Evolutionary conservation across 139 green algal species (phyloP).

Genomic region (Mychonastes homosphaera): DNA sequence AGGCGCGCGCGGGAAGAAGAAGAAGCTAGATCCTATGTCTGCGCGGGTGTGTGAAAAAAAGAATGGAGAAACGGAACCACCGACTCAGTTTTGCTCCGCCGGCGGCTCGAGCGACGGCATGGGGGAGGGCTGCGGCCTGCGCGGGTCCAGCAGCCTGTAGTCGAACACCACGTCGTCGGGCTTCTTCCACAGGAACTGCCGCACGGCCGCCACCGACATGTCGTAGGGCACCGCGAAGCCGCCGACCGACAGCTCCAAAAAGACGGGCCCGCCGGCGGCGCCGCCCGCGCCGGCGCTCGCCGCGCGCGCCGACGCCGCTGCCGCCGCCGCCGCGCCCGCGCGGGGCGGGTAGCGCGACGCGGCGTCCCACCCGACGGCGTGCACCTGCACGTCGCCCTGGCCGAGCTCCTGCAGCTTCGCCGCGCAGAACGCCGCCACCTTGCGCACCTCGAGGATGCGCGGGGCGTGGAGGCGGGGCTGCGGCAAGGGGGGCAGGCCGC

Average conservation of each 20-base stretch:
- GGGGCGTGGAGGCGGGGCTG: slow-evolving; percentile 76
- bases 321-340: too few species aligned
- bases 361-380: too few species aligned
- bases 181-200: slow-evolving; percentile 77
- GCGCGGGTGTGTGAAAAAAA: too few species aligned
- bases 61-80: too few species aligned
- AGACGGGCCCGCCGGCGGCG: slow-evolving; percentile 13
- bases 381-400: too few species aligned
- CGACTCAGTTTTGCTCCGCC: too few species aligned
- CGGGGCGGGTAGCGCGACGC: too few species aligned
- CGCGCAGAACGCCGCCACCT: slow-evolving; percentile 30
- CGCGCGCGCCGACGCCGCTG: too few species aligned
- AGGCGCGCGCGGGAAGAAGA: too few species aligned
- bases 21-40: too few species aligned
- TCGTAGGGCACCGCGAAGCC: slow-evolving; percentile 66
- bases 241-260: background rate
- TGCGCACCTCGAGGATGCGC: slow-evolving; percentile 67
- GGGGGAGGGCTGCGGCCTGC: slow-evolving; percentile 26
- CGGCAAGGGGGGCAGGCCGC: slow-evolving; percentile 46
- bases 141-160: slow-evolving; percentile 35
- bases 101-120: too few species aligned
- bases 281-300: too few species aligned
- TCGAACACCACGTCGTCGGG: slow-evolving; percentile 70
- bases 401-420: slow-evolving; percentile 3
- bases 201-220: slow-evolving; percentile 68